These are phyloP conservation scores for Exophiala sideris DNA, from an alignment of 2,329 filamentous ascomycete genomes.

Conservation along the genomic window DNA sequence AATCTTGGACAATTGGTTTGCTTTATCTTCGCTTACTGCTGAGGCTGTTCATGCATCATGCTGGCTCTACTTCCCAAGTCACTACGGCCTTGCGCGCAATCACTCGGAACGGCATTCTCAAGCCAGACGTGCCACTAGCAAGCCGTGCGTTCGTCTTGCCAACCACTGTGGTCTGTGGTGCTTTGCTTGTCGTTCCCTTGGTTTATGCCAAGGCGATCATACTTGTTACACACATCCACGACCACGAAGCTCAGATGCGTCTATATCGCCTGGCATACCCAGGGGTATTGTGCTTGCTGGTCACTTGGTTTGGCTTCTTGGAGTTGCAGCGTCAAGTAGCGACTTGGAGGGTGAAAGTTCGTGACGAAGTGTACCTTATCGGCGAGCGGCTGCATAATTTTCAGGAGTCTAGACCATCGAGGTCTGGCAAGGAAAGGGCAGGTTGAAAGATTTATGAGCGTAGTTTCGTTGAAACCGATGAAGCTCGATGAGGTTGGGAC, in stretches of 20 bases:
- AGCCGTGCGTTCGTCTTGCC: conserved; percentile 87
- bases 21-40: conserved; percentile 79
- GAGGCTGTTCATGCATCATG: conserved; percentile 55
- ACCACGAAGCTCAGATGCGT: conserved; percentile 34
- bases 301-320: conserved; percentile 31
- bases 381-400: conserved; percentile 95
- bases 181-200: conserved; percentile 67
- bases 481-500: no score
- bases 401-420: conserved; percentile 51
- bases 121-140: conserved; percentile 73
- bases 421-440: no score
- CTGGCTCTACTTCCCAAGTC: conserved; percentile 53
- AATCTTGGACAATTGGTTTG: conserved; percentile 90
- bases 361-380: conserved; percentile 94
- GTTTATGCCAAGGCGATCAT: conserved; percentile 47
- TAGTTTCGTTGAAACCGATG: no score
- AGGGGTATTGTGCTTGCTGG: conserved; percentile 49
- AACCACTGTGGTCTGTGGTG: conserved; percentile 56
- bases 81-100: conserved; percentile 73
- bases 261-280: conserved; percentile 74
- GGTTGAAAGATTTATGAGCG: no score
- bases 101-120: conserved; percentile 69
- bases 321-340: conserved; percentile 54
- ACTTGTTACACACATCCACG: background rate
- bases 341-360: conserved; percentile 74